Percentiles rank a stretch among this genome's conserved stretches.
phyloP scores from a whole-genome alignment of 2,329 filamentous ascomycete species.

The Bipolaris oryzae region DNA sequence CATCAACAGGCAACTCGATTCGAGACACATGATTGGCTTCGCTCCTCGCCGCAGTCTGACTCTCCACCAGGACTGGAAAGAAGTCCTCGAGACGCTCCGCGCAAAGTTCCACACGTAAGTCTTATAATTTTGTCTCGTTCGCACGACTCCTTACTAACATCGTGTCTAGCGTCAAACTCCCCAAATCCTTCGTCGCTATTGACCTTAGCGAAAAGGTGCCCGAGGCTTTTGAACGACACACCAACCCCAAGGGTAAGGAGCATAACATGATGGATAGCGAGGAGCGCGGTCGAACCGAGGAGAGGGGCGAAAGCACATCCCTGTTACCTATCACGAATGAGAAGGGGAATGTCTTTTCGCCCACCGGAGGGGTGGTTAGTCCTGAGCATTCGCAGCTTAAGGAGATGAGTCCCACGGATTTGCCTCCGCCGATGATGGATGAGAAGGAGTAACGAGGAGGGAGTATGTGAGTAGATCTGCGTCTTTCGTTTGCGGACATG shows the following conservation, averaged over 20 bases:
- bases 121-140: neutral
- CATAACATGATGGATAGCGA: slow-evolving; percentile 25
- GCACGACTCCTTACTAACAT: slow-evolving; percentile 8
- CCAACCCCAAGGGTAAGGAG: slow-evolving; percentile 24
- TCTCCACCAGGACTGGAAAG: slow-evolving; percentile 91
- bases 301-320: slow-evolving; percentile 15
- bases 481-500: neutral
- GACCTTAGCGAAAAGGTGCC: slow-evolving; percentile 57
- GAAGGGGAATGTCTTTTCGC: slow-evolving; percentile 6
- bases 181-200: slow-evolving; percentile 58
- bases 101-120: slow-evolving; percentile 93
- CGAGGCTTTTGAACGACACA: slow-evolving; percentile 48
- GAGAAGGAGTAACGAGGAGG: slow-evolving; percentile 2
- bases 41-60: slow-evolving; percentile 89
- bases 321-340: slow-evolving; percentile 13
- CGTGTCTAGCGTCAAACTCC: slow-evolving; percentile 53
- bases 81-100: slow-evolving; percentile 92
- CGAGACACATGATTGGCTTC: slow-evolving; percentile 93
- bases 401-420: slow-evolving; percentile 8
- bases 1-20: slow-evolving; percentile 73
- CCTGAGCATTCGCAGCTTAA: slow-evolving; percentile 5
- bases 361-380: neutral
- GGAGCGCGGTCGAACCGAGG: slow-evolving; percentile 28
- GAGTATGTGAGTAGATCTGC: neutral
- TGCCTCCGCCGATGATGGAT: slow-evolving; percentile 20